phyloP scores from a whole-genome alignment of 331 rosid species.

The Spiraea crenata region DNA sequence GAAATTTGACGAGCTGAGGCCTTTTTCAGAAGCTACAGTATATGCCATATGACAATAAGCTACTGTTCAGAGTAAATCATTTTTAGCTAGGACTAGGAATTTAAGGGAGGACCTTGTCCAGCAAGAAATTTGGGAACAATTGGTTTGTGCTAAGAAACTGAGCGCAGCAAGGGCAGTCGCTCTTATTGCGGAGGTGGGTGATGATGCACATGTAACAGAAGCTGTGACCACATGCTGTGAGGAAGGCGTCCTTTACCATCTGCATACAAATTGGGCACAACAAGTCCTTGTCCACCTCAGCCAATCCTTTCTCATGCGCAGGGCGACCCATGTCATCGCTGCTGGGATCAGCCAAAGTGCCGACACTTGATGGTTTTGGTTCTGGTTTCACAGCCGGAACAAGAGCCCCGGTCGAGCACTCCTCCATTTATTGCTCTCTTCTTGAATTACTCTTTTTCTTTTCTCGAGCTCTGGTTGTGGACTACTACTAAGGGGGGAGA shows the following conservation, averaged over 20 bases:
- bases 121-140: slow-evolving; percentile 75
- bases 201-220: slow-evolving; percentile 96
- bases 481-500: neutral
- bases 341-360: slow-evolving; percentile 6
- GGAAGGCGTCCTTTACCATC: slow-evolving; percentile 79
- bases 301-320: slow-evolving; percentile 11
- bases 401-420: slow-evolving; percentile 39
- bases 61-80: slow-evolving; percentile 55
- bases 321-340: slow-evolving; percentile 12
- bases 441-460: neutral
- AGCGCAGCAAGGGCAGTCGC: slow-evolving; percentile 93
- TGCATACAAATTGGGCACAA: slow-evolving; percentile 99
- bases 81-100: slow-evolving; percentile 8
- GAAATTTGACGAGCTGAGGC: slow-evolving; percentile 75
- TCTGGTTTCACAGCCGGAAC: slow-evolving; percentile 53
- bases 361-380: neutral
- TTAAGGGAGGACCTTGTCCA: slow-evolving; percentile 63
- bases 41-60: slow-evolving; percentile 56
- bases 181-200: slow-evolving; percentile 92
- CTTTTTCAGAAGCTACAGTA: slow-evolving; percentile 87
- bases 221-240: slow-evolving; percentile 90
- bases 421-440: slow-evolving; percentile 28
- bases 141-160: slow-evolving; percentile 69
- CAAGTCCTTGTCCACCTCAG: slow-evolving; percentile 76
- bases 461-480: neutral